Percentiles rank a stretch among this genome's conserved stretches.
Evolutionary conservation across 768 basidiomycete species (phyloP).

Genomic region (Boletus huronensis): DNA sequence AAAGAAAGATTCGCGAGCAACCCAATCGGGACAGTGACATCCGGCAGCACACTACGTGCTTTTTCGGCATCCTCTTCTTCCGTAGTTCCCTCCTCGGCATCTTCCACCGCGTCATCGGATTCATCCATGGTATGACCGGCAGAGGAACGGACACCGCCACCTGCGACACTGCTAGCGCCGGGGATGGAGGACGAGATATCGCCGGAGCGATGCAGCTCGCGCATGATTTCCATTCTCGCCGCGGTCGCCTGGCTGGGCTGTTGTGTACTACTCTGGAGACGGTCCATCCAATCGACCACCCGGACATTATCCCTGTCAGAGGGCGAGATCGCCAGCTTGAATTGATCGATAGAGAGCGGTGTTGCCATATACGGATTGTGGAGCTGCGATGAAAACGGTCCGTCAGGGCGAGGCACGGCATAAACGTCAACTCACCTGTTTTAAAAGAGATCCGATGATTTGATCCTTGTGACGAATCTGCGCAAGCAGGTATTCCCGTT

Average conservation of each 20-base stretch:
- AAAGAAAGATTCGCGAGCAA: slow-evolving; percentile 71
- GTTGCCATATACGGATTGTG: slow-evolving; percentile 81
- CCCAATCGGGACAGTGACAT: slow-evolving; percentile 70
- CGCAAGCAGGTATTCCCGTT: slow-evolving; percentile 81
- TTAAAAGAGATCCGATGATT: slow-evolving; percentile 80
- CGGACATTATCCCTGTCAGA: slow-evolving; percentile 66
- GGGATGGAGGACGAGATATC: background rate
- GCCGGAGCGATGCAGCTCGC: slow-evolving; percentile 33
- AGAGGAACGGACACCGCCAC: background rate
- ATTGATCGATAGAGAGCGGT: slow-evolving; percentile 74
- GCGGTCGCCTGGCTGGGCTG: slow-evolving; percentile 41
- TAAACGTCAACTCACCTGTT: slow-evolving; percentile 51
- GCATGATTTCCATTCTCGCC: slow-evolving; percentile 26
- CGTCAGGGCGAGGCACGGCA: background rate
- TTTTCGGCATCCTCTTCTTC: slow-evolving; percentile 45
- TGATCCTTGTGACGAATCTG: slow-evolving; percentile 86
- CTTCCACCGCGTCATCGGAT: slow-evolving; percentile 38
- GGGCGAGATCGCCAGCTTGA: slow-evolving; percentile 73
- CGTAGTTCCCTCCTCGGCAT: slow-evolving; percentile 29
- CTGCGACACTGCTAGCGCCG: background rate
- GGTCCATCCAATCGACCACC: slow-evolving; percentile 74
- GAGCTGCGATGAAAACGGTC: slow-evolving; percentile 26
- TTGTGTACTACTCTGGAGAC: slow-evolving; percentile 58
- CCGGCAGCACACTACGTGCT: slow-evolving; percentile 52
- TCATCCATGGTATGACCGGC: slow-evolving; percentile 20